phyloP scores from a whole-genome alignment of 2,329 filamentous ascomycete genomes.

The Elsinoe ampelina region DNA sequence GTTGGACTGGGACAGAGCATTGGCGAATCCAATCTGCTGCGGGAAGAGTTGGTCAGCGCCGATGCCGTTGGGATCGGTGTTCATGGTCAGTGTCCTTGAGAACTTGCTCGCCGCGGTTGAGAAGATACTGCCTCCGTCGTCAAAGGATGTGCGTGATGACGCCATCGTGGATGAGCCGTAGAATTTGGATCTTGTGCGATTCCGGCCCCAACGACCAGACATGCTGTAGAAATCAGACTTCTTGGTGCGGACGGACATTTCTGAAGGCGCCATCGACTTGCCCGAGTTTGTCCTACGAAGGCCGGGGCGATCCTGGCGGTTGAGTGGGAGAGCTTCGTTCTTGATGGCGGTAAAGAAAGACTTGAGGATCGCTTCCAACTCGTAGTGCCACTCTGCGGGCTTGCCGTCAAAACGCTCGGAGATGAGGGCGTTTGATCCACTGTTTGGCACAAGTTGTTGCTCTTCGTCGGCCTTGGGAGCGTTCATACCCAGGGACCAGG shows the following conservation, averaged over 20 bases:
- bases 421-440: slow-evolving; percentile 66
- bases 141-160: slow-evolving; percentile 87
- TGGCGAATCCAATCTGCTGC: slow-evolving; percentile 94
- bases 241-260: slow-evolving; percentile 52
- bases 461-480: slow-evolving; percentile 21
- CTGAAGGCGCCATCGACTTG: slow-evolving; percentile 85
- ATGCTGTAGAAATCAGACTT: slow-evolving; percentile 54
- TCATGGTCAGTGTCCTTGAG: slow-evolving; percentile 86
- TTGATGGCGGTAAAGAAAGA: slow-evolving; percentile 86
- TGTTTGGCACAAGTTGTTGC: slow-evolving; percentile 23
- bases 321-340: slow-evolving; percentile 74
- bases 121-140: slow-evolving; percentile 84
- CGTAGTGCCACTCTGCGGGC: slow-evolving; percentile 59
- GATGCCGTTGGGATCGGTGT: slow-evolving; percentile 80
- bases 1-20: slow-evolving; percentile 90
- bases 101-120: slow-evolving; percentile 94
- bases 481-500: slow-evolving; percentile 10
- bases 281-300: slow-evolving; percentile 47
- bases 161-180: slow-evolving; percentile 73
- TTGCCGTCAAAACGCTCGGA: slow-evolving; percentile 59
- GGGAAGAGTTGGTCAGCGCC: slow-evolving; percentile 69
- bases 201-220: slow-evolving; percentile 72
- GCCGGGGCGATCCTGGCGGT: slow-evolving; percentile 42
- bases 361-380: slow-evolving; percentile 84
- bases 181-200: slow-evolving; percentile 66